These are phyloP conservation scores for Blastobotrys malaysiensis DNA, from an alignment of 1,139 yeast species.

Conservation along the genomic window DNA sequence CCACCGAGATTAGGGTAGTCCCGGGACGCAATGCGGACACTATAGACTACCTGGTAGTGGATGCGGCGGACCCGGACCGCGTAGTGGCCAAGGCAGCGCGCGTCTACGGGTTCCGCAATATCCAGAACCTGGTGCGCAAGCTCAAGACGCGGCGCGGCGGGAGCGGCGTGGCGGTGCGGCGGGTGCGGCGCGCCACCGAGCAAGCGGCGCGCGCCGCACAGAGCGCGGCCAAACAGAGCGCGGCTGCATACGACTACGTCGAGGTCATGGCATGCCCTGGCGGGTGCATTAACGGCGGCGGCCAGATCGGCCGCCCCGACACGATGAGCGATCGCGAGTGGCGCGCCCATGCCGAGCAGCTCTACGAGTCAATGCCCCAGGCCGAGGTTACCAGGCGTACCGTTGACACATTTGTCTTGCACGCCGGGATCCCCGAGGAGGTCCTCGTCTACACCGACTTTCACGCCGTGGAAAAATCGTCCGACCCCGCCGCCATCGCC, in stretches of 20 bases:
- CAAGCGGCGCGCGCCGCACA: constrained; percentile 14
- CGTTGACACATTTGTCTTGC: constrained; percentile 15
- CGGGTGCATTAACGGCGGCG: constrained; percentile 98
- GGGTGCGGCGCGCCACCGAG: constrained; percentile 1
- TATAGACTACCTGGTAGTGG: constrained; percentile 57
- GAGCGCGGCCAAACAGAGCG: constrained; percentile 38
- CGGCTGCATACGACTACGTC: constrained; percentile 69
- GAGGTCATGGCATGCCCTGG: constrained; percentile 99
- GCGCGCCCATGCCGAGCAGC: constrained; percentile 30
- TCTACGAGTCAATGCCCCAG: constrained; percentile 27
- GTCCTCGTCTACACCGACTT: constrained; percentile 18
- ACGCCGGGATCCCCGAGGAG: constrained; percentile 6
- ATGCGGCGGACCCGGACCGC: constrained; percentile 28
- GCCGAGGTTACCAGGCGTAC: constrained; percentile 9
- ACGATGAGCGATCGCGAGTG: constrained; percentile 29
- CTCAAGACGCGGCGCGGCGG: constrained; percentile 43
- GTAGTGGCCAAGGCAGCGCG: constrained; percentile 64
- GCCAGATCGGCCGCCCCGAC: constrained; percentile 60
- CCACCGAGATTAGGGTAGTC: constrained; percentile 22
- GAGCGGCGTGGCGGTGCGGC: constrained; percentile 16
- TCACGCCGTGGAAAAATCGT: constrained; percentile 16
- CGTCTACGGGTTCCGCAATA: constrained; percentile 88
- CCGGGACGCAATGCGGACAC: constrained; percentile 75
- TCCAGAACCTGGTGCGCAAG: constrained; percentile 85
- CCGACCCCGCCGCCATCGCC: constrained; percentile 18